These are phyloP conservation scores for Nematocida minor DNA, from an alignment of 371 early-diverging fungal species.

Conservation along the genomic window DNA sequence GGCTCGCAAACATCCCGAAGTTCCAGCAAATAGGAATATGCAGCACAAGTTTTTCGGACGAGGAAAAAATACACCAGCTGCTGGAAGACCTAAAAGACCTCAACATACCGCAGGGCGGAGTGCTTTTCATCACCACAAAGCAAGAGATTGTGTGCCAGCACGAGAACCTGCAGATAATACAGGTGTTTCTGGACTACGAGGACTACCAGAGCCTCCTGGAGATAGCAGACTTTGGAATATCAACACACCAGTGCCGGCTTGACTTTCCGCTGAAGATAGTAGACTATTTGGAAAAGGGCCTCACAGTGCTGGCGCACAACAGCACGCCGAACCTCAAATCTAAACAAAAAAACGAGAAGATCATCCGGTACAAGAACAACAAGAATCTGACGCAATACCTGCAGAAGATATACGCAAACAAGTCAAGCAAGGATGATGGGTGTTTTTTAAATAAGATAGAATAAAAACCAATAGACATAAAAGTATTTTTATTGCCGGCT, in stretches of 20 bases:
- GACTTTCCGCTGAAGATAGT: slow-evolving; percentile 48
- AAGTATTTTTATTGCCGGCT: too few species aligned
- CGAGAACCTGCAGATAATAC: background rate
- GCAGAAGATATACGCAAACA: background rate
- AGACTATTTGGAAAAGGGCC: slow-evolving; percentile 13
- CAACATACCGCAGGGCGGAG: background rate
- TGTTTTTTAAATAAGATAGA: too few species aligned
- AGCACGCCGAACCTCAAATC: background rate
- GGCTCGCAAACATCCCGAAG: background rate
- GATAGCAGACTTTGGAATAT: slow-evolving; percentile 40
- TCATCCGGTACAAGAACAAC: slow-evolving; percentile 7
- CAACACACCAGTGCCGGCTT: slow-evolving; percentile 28
- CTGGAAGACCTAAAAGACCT: background rate
- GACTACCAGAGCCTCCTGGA: slow-evolving; percentile 37
- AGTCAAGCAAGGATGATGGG: too few species aligned
- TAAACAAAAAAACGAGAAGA: background rate
- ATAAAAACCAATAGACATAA: too few species aligned
- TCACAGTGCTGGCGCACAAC: slow-evolving; percentile 20
- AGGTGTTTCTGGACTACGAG: slow-evolving; percentile 31
- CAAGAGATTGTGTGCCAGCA: background rate
- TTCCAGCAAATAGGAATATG: slow-evolving; percentile 11
- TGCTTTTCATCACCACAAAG: slow-evolving; percentile 39
- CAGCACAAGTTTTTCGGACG: slow-evolving; percentile 44
- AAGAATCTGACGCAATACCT: background rate
- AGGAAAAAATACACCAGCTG: slow-evolving; percentile 18